Base-by-base conservation (phyloP, 495 filamentous ascomycete species). In the Symbiotaphrina buchneri region DNA sequence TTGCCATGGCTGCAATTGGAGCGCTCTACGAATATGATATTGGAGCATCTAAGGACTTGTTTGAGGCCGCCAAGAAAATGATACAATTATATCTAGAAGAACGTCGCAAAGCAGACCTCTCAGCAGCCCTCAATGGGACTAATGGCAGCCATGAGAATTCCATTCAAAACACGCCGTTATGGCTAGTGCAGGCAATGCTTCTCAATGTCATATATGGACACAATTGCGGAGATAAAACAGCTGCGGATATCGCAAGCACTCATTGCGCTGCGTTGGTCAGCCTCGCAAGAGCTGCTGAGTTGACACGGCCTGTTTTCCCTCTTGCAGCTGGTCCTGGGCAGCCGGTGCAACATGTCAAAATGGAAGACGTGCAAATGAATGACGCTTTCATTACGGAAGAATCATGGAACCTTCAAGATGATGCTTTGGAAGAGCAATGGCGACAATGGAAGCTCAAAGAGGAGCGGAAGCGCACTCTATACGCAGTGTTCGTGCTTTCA, bases 141-240 rank as follows among this genome's bases (percentile, higher is more conserved):
- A 63, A 64, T 41, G 49, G 64, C 15, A 48, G 59, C 14, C 59
- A 64, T 34, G 76, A 85, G 35, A 65, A 64, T 40, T 61, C 71
- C 1, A 58, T 72, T 26, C 75, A 87, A 40, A 68, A 70, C 22
- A 93, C 82, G 8, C 87, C 87, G 2, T 59, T 94, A 30, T 94
- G 87, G 87, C 62, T 97, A 18, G 81, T 97, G n/a, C 87, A 97
- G 45, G 84, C 87, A 1, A 94, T 97, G 87, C 62, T 97, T 18
- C 61, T 97, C 24, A 94, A 92, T 51, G 78, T 95, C 21, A 75
- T 95, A 7, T 97, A 92, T 41, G 90, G 90, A 6, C 80, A 95
- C 41, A 83, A 91, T 39, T 93, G 80, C 47, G 90, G 79, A 17
- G 85, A 97, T 45, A 87, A 85, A 52, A 68, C 62, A 21, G 74